phyloP scores from a whole-genome alignment of 352 stramenopile genomes.

The Pythium pectinolyticum region DNA sequence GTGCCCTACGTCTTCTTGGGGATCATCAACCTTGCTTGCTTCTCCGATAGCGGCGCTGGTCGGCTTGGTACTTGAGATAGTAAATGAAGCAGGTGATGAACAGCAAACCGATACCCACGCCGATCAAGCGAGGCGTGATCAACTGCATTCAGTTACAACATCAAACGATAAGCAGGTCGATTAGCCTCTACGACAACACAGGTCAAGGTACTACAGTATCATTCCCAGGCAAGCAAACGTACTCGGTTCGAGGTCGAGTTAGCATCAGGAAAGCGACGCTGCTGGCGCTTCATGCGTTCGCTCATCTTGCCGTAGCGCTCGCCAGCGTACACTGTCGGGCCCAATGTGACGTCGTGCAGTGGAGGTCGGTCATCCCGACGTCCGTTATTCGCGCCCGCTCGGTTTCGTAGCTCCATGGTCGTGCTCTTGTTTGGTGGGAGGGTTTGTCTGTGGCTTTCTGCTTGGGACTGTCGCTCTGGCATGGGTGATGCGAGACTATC shows the following conservation, averaged over 20 bases:
- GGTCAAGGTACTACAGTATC: no score
- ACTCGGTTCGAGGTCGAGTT: slow-evolving; percentile 42
- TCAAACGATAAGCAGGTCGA: background rate
- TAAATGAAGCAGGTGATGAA: slow-evolving; percentile 54
- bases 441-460: background rate
- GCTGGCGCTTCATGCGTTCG: slow-evolving; percentile 76
- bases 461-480: background rate
- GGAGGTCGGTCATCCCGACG: slow-evolving; percentile 34
- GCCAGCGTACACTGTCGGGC: slow-evolving; percentile 78
- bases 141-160: slow-evolving; percentile 39
- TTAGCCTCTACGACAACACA: background rate
- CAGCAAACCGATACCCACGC: slow-evolving; percentile 55
- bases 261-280: slow-evolving; percentile 47
- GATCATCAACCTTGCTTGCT: background rate
- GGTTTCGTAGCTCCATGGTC: slow-evolving; percentile 67
- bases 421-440: slow-evolving; percentile 17
- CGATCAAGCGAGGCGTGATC: slow-evolving; percentile 57
- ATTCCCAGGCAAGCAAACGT: slow-evolving; percentile 17
- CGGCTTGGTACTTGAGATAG: slow-evolving; percentile 55
- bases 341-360: slow-evolving; percentile 55
- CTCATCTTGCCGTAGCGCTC: slow-evolving; percentile 85
- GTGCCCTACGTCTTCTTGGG: background rate
- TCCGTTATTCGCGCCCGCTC: slow-evolving; percentile 20
- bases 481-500: no score
- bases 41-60: slow-evolving; percentile 31